Evolutionary conservation across 257 asterid genomes (phyloP).

Genomic region (Solanum dulcamara): DNA sequence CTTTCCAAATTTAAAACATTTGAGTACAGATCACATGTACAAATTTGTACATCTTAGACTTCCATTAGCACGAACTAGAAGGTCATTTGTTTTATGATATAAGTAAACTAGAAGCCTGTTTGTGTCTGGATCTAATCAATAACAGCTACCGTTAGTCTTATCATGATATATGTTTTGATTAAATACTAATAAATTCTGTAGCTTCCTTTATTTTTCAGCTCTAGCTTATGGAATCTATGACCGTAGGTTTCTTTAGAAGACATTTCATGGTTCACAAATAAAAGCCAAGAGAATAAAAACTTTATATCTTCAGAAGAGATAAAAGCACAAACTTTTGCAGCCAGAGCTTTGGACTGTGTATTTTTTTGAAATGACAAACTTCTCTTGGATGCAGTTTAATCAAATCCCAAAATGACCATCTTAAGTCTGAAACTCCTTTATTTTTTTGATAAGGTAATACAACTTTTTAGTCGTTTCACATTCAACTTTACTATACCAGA

Average conservation of each 20-base stretch:
- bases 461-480: background rate
- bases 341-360: background rate
- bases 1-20: background rate
- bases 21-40: background rate
- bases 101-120: too few relatives aligned
- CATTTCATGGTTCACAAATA: background rate
- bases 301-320: background rate
- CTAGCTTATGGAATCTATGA: background rate
- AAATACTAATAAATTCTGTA: background rate
- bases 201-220: background rate
- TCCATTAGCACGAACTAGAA: background rate
- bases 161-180: background rate
- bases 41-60: background rate
- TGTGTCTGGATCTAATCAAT: background rate
- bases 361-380: background rate
- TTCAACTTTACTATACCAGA: background rate
- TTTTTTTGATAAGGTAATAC: background rate
- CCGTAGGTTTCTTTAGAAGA: background rate
- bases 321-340: background rate
- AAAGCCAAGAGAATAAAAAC: background rate
- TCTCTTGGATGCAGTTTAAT: background rate
- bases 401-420: background rate
- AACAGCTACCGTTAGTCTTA: background rate
- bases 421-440: background rate
- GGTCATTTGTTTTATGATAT: background rate